Evolutionary conservation across 1,284 basidiomycete species (phyloP).

Genomic region (Wallemia mellicola): DNA sequence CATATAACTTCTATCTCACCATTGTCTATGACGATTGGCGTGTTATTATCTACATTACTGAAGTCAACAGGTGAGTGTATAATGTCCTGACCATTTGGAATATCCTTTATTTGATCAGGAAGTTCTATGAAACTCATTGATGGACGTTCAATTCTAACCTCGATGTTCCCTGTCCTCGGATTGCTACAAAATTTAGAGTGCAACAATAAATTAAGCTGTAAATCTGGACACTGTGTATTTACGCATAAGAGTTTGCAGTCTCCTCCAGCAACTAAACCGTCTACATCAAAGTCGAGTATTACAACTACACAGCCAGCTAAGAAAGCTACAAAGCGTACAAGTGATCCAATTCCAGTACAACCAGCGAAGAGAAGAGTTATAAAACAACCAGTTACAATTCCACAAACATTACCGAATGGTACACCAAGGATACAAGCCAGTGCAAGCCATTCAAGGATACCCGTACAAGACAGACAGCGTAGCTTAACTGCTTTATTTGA

Average conservation of each 20-base stretch:
- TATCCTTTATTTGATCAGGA: background rate
- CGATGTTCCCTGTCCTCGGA: background rate
- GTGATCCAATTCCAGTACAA: background rate
- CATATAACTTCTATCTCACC: constrained; percentile 17
- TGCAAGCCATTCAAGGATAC: background rate
- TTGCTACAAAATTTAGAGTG: constrained; percentile 1
- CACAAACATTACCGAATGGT: background rate
- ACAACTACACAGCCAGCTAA: background rate
- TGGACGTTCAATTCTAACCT: background rate
- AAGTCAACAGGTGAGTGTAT: background rate
- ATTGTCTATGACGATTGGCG: constrained; percentile 69
- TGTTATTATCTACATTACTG: background rate
- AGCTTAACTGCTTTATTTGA: background rate
- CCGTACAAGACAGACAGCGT: background rate
- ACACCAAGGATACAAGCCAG: background rate
- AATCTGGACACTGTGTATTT: background rate
- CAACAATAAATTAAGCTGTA: background rate
- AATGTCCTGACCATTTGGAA: background rate
- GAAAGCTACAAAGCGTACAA: background rate
- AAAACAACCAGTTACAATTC: background rate
- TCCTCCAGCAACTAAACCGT: background rate
- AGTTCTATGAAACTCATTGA: background rate
- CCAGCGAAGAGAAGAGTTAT: background rate
- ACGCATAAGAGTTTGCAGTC: background rate
- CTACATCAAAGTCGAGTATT: background rate